These are phyloP conservation scores for Inosperma sp. DNA, from an alignment of 768 basidiomycete genomes.

Conservation along the genomic window DNA sequence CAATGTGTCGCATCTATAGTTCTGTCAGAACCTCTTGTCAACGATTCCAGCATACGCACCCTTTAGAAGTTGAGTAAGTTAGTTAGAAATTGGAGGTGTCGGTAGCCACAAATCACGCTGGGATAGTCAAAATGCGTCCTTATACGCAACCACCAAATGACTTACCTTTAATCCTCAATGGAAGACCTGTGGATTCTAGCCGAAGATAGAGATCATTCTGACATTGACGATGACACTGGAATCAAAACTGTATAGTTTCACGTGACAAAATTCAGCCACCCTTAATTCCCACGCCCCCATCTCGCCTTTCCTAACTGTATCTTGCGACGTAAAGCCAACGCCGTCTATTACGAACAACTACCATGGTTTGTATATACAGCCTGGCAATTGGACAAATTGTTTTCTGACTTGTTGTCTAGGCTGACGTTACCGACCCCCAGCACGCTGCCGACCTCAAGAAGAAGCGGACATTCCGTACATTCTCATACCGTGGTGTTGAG, in stretches of 20 bases:
- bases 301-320: background rate
- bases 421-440: constrained; percentile 90
- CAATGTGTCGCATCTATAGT: constrained; percentile 81
- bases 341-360: constrained; percentile 38
- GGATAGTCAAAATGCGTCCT: constrained; percentile 8
- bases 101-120: constrained; percentile 92
- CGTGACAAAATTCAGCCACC: constrained; percentile 44
- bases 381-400: background rate
- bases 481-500: constrained; percentile 97
- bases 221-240: constrained; percentile 14
- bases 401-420: constrained; percentile 38
- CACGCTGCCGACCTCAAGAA: constrained; percentile 97
- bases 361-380: constrained; percentile 33
- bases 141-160: background rate
- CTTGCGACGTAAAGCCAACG: constrained; percentile 33
- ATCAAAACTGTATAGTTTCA: constrained; percentile 60
- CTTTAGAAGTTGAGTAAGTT: constrained; percentile 39
- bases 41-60: constrained; percentile 24
- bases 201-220: constrained; percentile 40
- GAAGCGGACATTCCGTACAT: constrained; percentile 98
- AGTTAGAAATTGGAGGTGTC: constrained; percentile 29
- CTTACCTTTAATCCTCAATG: constrained; percentile 82
- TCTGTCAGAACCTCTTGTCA: constrained; percentile 8
- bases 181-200: constrained; percentile 96
- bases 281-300: constrained; percentile 21